Base-by-base conservation (phyloP, 352 stramenopile genomes). In the Phytopythium sindhum region DNA sequence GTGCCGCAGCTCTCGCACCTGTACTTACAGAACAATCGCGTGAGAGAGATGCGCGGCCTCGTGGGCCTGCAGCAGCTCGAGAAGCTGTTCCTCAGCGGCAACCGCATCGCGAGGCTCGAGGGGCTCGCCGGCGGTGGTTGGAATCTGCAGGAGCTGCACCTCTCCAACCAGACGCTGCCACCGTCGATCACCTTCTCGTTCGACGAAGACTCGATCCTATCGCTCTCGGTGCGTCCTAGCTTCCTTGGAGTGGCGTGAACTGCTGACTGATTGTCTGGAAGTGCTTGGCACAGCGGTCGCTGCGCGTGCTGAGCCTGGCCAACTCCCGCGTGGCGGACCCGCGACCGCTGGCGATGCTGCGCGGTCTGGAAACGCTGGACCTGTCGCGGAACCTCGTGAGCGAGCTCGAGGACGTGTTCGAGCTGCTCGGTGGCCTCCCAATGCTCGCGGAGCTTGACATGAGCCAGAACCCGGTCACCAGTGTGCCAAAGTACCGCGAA, bases 81-180 rank as follows among this genome's bases (percentile, higher is more conserved):
- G 63, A 93, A 93, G 63, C 48, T 93, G 26, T 93, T 87, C 52
- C 65, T 93, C 0, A 81, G 89, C 60, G 80, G 75, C 39, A 93
- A 93, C 61, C 63, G 67, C 33, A 88, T 93, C n/a, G 37, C 64
- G 9, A 63, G 75, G 4, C 69, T 93, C 23, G 80, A 91, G 65
- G 82, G 84, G 10, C 62, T 91, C 11, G 68, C 59, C 11, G 21
- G 42, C 8, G 45, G 15, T 5, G 67, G 66, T 21, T 45, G 28
- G 24, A 54, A 29, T 6, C 57, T 93, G n/a, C 73, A 86, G 41
- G 82, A 93, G 37, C 72, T 93, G 15, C 80, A 91, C 50, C 57
- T 93, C 33, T 79, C 76, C 28, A 90, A 90, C 61, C 84, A 93
- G 59, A 56, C 42, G 5, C 50, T 89, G 21, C n/a, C 69, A 0